Evolutionary conservation across 495 filamentous ascomycete species (phyloP), one percentile per base, ranked within the genome.

Genomic region (Xylaria venustula): DNA sequence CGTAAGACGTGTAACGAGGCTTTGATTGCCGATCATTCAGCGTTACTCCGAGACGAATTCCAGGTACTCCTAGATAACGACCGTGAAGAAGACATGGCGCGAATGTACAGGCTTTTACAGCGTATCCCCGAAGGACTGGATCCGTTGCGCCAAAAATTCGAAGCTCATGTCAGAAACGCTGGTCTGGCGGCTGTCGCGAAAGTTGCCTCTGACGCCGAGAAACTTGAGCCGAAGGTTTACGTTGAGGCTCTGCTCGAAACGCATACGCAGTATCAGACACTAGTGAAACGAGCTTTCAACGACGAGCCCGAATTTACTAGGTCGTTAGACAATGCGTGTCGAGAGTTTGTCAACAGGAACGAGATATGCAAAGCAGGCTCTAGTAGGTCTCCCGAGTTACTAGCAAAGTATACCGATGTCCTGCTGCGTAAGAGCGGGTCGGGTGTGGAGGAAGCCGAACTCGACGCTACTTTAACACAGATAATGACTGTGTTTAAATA

Each of bases 401-500:
- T 98, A 25, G 93, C 95, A 64, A 96, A 96, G 68, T 97, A 98
- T 71, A 90, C 93, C n/a, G 94, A 98, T 75, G 86, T 89, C 2
- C 79, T 99, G 22, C 81, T 99, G 34, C 93, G 93, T 72, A 97
- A 97, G 82, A 93, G 90, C 54, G 88, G 90, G 12, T 92, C 91
- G 68, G 88, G 90, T 60, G 87, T 90, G 9, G 94, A 98, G 72
- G 95, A 98, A 72, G 88, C 89, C 23, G 92, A 98, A 62, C 85
- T 98, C 53, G 94, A 99, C 75, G 86, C 88, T 62, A 91, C 90
- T 56, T 79, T 98, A 42, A 86, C 87, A n/a, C 90, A 97, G 70
- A 93, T 99, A 67, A 99, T 99, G 94, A 97, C 92, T 2, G 91
- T 98, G 37, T 99, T 99, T 86, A 99, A 99, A 76, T 99, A 98